Base-by-base conservation (phyloP, 1,284 basidiomycete genomes). In the Ganoderma lingzhi region DNA sequence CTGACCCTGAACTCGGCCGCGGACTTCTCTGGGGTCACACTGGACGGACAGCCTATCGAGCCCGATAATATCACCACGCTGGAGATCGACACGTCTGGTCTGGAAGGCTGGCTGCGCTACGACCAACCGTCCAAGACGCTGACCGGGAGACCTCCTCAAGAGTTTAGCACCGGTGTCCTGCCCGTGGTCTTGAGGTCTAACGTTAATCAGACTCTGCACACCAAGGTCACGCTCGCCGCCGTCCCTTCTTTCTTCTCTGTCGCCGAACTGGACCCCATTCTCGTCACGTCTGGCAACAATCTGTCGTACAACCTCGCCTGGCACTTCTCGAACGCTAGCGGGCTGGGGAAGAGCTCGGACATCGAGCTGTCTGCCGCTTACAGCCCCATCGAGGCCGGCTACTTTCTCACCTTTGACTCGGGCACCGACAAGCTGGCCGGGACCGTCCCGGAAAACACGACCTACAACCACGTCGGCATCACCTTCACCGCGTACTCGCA, bases 241-340 rank as follows among this genome's bases (percentile, higher is more conserved):
- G 90, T 90, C 28, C 85, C 90, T 6, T 91, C 93, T 0, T 90
- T 87, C 76, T 96, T 96, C 80, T 85, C 85, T 19, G 73, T 80
- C n/a, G 79, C 86, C 23, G 81, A 82, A 15, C 79, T 95, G 48
- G 87, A 90, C 5, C 81, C 86, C n/a, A 80, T 92, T 65, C 80
- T 85, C 55, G 84, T 84, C 44, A 80, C 80, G 69, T 78, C 85
- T 71, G 82, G 89, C 71, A 73, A 83, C 78, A 70, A 77, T 1
- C 77, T 92, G 58, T 73, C 80, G 2, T 88, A 91, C 72, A 76
- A 83, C 72, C 81, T 95, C 19, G 74, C 73, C 2, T 81, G 81
- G 51, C 89, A 84, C 77, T 86, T 90, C 73, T 87, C 87, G 35
- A 87, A 88, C 73, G 80, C 79, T 23, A 83, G 84, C 14, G 74